phyloP scores from a whole-genome alignment of 139 green algal species.

The Volvox reticuliferus region DNA sequence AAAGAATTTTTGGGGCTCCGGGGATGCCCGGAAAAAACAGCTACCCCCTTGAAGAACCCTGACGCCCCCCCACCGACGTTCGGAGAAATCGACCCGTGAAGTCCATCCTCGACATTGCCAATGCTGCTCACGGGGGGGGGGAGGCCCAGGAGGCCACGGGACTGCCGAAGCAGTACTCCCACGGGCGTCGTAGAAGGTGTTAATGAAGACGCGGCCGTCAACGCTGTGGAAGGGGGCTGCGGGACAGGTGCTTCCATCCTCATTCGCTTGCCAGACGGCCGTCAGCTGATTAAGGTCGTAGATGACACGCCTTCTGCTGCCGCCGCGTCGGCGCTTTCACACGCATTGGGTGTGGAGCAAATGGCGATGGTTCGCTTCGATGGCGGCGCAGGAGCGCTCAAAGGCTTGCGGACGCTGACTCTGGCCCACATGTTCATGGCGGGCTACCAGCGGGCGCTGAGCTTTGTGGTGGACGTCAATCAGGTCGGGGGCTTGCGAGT shows the following conservation, averaged over 20 bases:
- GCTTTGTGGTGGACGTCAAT: constrained; percentile 18
- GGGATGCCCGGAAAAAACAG: too few species aligned
- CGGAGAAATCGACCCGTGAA: neutral
- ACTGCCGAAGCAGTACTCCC: neutral
- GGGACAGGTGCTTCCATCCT: neutral
- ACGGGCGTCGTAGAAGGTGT: neutral
- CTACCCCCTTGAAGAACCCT: too few species aligned
- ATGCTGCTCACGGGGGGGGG: neutral
- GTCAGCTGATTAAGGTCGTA: neutral
- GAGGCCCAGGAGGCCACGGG: too few species aligned
- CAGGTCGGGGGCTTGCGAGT: too few species aligned
- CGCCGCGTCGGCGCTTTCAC: neutral
- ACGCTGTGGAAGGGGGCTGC: neutral
- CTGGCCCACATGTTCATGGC: constrained; percentile 29
- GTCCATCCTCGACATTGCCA: neutral
- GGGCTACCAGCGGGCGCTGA: neutral
- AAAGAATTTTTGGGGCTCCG: too few species aligned
- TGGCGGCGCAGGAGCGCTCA: constrained; percentile 4
- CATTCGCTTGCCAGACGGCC: constrained; percentile 22
- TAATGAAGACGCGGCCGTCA: neutral
- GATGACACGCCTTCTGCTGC: neutral
- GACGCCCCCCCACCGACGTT: too few species aligned
- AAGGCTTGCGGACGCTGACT: constrained; percentile 34
- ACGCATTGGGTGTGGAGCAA: neutral
- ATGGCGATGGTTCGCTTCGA: neutral